phyloP scores from a whole-genome alignment of 345 rosid species.

The Hevea brasiliensis region DNA sequence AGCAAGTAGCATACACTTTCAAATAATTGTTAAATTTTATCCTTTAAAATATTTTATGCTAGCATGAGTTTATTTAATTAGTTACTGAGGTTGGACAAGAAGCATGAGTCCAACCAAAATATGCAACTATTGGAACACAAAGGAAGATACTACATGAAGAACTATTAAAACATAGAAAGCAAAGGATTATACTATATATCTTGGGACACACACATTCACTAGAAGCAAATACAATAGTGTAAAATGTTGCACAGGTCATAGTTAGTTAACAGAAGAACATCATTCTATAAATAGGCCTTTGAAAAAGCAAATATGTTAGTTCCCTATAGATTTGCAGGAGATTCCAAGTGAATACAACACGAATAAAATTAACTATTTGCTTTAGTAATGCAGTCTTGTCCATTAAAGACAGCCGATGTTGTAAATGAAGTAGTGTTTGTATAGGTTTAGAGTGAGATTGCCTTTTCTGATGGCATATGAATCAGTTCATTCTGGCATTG shows the following conservation, averaged over 20 bases:
- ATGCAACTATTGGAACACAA: not conserved
- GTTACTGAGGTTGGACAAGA: not conserved
- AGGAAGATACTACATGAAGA: not conserved
- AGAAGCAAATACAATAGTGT: not conserved
- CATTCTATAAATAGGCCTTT: not conserved
- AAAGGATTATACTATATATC: not conserved
- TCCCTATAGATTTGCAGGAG: too few relatives aligned
- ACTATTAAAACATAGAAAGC: not conserved
- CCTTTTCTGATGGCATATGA: not conserved
- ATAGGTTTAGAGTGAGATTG: not conserved
- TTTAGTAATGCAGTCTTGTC: not conserved
- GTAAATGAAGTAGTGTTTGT: not conserved
- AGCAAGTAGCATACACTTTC: too few relatives aligned
- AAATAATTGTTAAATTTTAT: not conserved
- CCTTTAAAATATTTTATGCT: not conserved
- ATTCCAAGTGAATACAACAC: not conserved
- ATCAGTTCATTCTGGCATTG: not conserved
- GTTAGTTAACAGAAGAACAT: not conserved
- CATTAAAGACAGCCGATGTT: not conserved
- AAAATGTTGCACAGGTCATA: not conserved
- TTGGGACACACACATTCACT: not conserved
- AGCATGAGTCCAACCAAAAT: not conserved
- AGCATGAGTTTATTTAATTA: not conserved
- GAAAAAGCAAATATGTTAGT: not conserved
- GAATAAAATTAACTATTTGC: not conserved